Base-by-base conservation (phyloP, 352 stramenopile species). In the Phytophthora hybrid region DNA sequence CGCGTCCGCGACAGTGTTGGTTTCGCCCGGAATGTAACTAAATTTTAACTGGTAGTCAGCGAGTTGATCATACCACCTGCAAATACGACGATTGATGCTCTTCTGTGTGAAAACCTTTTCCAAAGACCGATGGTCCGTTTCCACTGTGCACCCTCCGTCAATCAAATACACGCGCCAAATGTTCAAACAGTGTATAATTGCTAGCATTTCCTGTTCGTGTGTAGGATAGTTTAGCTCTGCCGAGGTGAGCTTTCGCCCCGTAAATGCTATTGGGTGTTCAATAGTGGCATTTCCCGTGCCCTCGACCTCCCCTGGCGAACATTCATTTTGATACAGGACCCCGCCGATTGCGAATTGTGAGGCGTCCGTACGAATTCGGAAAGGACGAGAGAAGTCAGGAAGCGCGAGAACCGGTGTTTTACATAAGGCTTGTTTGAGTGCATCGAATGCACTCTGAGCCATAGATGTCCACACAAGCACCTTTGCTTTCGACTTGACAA, bases 221-320 rank as follows among this genome's bases (percentile, higher is more conserved):
- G 67, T 74, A 0, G 59, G 67, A 31, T 74, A 74, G 39, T 70
- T 70, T 7, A 69, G 55, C 16, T 70, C 54, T 29, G 68, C 44
- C 6, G 60, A 46, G 7, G 29, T 63, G 3, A 72, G 31, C 23
- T 71, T 66, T 18, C 23, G 32, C 31, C 57, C 65, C 9, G 19
- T 51, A 39, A 58, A 62, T 18, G 57, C 65, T 6, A 71, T 71
- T 32, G 64, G 52, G 3, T 62, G 21, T 37, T 62, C 52, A 41
- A 55, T 47, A 18, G 32, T 4, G 14, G 29, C 7, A 16, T 54
- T 31, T 54, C 13, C 19, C n/a, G 4, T 18, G 39, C 41, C 41
- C 62, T 69, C 62, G 52, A 62, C 37, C 29, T 63, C 63, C 49
- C 4, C 54, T 7, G 32, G n/a, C 13, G 51, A 0, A 60, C 14